Evolutionary conservation across 257 asterid genomes (phyloP).

Genomic region (Scutellaria baicalensis): DNA sequence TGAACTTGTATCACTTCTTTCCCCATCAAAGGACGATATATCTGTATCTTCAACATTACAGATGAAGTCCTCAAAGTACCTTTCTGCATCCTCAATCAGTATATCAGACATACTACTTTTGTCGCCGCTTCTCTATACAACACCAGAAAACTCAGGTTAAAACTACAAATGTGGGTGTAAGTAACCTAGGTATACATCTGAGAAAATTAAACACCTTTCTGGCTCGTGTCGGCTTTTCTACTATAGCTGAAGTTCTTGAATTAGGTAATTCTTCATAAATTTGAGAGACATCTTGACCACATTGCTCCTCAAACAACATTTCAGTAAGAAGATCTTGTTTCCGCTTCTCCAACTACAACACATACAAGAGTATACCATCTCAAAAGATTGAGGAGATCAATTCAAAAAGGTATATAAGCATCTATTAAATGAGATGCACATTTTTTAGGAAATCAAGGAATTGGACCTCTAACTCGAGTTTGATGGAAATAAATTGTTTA

Average conservation of each 20-base stretch:
- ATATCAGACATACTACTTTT: slow-evolving; percentile 41
- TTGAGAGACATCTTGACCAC: slow-evolving; percentile 43
- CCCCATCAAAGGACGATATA: slow-evolving; percentile 92
- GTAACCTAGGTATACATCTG: background rate
- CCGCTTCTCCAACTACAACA: slow-evolving; percentile 48
- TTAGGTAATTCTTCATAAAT: slow-evolving; percentile 39
- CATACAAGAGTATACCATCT: slow-evolving; percentile 9
- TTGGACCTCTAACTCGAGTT: background rate
- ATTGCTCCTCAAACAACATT: slow-evolving; percentile 62
- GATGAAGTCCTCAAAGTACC: slow-evolving; percentile 69
- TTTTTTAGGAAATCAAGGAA: background rate
- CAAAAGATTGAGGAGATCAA: background rate
- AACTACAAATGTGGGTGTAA: background rate
- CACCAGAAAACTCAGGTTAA: slow-evolving; percentile 8
- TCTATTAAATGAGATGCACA: background rate
- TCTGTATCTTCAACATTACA: slow-evolving; percentile 84
- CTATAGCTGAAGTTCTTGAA: slow-evolving; percentile 39
- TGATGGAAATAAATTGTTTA: background rate
- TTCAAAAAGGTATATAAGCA: background rate
- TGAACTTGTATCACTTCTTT: slow-evolving; percentile 80
- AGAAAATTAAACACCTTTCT: slow-evolving; percentile 45
- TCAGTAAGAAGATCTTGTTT: slow-evolving; percentile 52
- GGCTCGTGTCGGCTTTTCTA: slow-evolving; percentile 37
- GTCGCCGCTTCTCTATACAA: slow-evolving; percentile 66
- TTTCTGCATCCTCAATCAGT: slow-evolving; percentile 78